Evolutionary conservation across 1,139 yeast species (phyloP).

Genomic region (Protomyces pachydermus): DNA sequence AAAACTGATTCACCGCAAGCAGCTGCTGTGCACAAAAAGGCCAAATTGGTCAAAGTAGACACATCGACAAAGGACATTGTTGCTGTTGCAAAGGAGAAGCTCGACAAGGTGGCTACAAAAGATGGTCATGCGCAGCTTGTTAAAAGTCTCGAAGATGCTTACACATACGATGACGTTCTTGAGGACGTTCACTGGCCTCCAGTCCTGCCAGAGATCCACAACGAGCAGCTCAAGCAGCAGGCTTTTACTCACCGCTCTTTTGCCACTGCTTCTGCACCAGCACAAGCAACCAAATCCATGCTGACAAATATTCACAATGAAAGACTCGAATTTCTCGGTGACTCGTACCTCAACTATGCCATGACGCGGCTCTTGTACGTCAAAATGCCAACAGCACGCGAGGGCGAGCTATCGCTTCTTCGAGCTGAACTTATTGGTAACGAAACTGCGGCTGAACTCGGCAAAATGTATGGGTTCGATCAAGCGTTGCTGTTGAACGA

Average conservation of each 20-base stretch:
- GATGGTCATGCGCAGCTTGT: not conserved
- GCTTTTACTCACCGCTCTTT: constrained; percentile 82
- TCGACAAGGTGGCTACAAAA: not conserved
- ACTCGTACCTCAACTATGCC: constrained; percentile 70
- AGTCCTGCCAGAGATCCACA: constrained; percentile 60
- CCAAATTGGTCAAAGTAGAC: not conserved
- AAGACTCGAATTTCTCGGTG: constrained; percentile 89
- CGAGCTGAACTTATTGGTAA: constrained; percentile 73
- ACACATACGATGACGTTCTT: not conserved
- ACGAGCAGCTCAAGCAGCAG: constrained; percentile 55
- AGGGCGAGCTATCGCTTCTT: constrained; percentile 72
- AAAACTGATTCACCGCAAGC: constrained; percentile 17
- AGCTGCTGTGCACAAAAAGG: not conserved
- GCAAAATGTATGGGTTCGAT: constrained; percentile 66
- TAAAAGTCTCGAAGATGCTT: not conserved
- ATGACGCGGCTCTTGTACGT: constrained; percentile 65
- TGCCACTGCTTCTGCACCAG: constrained; percentile 37
- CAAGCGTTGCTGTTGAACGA: constrained; percentile 51
- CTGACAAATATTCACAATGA: constrained; percentile 58
- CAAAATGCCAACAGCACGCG: constrained; percentile 64
- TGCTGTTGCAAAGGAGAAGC: not conserved
- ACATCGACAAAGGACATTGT: not conserved
- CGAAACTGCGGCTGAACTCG: constrained; percentile 64
- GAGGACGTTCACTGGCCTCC: constrained; percentile 47
- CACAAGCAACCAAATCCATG: constrained; percentile 14